Evolutionary conservation across 768 basidiomycete genomes (phyloP).

Genomic region (Lactifluus echinatus): DNA sequence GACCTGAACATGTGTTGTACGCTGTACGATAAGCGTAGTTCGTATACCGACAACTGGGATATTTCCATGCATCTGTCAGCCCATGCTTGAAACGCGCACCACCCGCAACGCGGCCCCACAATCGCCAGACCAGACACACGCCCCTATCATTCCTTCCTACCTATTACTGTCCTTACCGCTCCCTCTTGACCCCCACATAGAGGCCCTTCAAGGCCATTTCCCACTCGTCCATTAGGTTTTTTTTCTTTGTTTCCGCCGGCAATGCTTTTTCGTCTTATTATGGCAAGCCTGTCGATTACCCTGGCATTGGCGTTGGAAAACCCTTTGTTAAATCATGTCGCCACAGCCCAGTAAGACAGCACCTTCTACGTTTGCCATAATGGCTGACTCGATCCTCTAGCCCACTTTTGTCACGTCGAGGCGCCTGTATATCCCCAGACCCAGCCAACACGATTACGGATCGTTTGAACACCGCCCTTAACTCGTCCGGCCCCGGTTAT

Average conservation of each 20-base stretch:
- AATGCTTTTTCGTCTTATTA: not conserved
- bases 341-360: not conserved
- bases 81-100: too few species aligned
- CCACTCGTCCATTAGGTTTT: not conserved
- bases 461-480: constrained; percentile 56
- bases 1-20: too few species aligned
- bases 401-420: not conserved
- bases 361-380: not conserved
- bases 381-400: not conserved
- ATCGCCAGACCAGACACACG: too few species aligned
- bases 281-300: not conserved
- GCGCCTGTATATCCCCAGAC: constrained; percentile 34
- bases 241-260: not conserved
- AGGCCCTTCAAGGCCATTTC: not conserved
- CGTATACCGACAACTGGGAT: too few species aligned
- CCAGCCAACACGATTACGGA: constrained; percentile 55
- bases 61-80: too few species aligned
- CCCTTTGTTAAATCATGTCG: not conserved
- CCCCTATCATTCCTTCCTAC: not conserved
- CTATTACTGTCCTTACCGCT: constrained; percentile 1
- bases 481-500: constrained; percentile 58
- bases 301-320: not conserved
- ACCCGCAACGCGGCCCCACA: too few species aligned
- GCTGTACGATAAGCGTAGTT: too few species aligned
- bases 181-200: not conserved